These are phyloP conservation scores for Rhynchospora pubera DNA, from an alignment of 176 grass and related monocot genomes.

Conservation along the genomic window DNA sequence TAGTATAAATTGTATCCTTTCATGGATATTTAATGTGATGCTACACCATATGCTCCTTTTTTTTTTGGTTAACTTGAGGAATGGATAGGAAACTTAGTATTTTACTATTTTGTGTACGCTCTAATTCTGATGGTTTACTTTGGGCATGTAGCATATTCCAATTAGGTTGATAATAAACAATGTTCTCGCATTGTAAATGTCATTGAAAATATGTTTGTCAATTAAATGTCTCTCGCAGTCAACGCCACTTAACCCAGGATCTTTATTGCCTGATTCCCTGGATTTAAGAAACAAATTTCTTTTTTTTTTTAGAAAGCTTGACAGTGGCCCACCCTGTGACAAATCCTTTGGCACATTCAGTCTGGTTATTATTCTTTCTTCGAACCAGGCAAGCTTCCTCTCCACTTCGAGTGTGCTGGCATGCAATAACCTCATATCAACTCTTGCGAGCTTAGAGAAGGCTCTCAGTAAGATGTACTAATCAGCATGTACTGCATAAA, in stretches of 20 bases:
- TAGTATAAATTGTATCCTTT: background rate
- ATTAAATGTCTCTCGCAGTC: background rate
- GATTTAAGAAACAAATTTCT: background rate
- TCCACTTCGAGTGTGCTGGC: slow-evolving; percentile 59
- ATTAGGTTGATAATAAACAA: background rate
- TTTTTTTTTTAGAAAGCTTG: too few relatives aligned
- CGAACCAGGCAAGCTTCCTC: slow-evolving; percentile 63
- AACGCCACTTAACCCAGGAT: too few relatives aligned
- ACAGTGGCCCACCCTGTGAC: background rate
- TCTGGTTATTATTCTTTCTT: slow-evolving; percentile 32
- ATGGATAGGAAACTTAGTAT: background rate
- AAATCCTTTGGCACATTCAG: slow-evolving; percentile 17
- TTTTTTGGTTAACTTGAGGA: background rate
- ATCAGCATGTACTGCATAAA: slow-evolving; percentile 71
- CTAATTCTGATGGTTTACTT: background rate
- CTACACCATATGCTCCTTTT: background rate
- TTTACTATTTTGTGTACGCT: background rate
- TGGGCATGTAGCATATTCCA: background rate
- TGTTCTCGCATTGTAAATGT: background rate
- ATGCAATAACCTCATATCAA: slow-evolving; percentile 72
- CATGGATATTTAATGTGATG: slow-evolving; percentile 9
- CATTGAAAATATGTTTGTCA: background rate
- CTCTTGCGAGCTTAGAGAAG: slow-evolving; percentile 67
- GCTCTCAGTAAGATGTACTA: slow-evolving; percentile 72
- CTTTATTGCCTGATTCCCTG: too few relatives aligned